Base-by-base conservation (phyloP, 345 rosid species). In the Brassica cretica region DNA sequence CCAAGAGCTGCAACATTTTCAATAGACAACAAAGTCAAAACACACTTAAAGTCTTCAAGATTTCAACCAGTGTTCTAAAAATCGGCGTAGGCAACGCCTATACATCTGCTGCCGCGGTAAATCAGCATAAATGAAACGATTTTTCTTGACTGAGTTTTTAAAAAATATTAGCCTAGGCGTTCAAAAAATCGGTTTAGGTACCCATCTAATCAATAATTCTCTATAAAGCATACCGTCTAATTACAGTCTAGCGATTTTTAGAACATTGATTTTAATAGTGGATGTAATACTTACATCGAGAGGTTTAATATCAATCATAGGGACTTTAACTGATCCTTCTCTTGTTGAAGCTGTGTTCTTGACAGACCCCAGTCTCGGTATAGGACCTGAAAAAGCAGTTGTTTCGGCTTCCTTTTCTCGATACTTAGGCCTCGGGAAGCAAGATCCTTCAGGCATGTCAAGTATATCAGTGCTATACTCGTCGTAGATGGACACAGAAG, bases 401-500 rank as follows among this genome's bases (percentile, higher is more conserved):
- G 84, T 21, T 41, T 76, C 72, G 9, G 79, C 83, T 44, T 71
- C 62, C 0, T 71, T 60, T 55, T 78, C 65, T 67, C 84, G 85
- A 79, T 89, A 91, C 25, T 66, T 75, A 19, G 87, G 98, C 93
- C 98, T 93, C 12, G 97, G 92, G 79, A 95, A 90, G 82, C 93
- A 93, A 77, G 99, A 91, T 70, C 97, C 94, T 87, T 93, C 99
- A 7, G 87, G 87, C 96, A 95, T 80, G 85, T 88, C 99, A 73
- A 95, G 93, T 64, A 91, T 30, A 74, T 93, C 98, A 18, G 86
- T 95, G 85, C 97, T 90, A 84, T 95, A 93, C 82, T 95, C 99
- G 25, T 95, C 99, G 12, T 91, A 93, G 61, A 95, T 82, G 49
- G 99, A 86, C 70, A 91, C 81, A 64, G 98, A 84, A 1, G 99